Conservation (phyloP, 352 stramenopile species). For the Phytopythium aichiense region DNA sequence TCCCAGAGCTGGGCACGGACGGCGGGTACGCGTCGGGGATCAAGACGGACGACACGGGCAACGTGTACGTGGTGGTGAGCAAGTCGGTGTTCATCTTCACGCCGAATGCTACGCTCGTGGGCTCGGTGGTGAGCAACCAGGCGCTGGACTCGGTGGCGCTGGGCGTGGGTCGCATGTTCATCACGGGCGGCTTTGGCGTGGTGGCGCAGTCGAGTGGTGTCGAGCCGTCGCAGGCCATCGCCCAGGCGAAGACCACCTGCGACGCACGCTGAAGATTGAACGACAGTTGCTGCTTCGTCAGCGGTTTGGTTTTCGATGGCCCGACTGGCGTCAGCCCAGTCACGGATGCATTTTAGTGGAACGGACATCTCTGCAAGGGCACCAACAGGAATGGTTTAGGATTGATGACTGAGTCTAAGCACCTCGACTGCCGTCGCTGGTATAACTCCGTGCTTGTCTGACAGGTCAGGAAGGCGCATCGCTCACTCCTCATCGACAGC, state of each 20-base stretch:
- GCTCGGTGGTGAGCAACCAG: constrained; percentile 50
- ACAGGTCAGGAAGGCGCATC: too few relatives aligned
- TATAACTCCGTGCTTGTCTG: background rate
- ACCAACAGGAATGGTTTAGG: background rate
- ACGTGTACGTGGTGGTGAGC: too few relatives aligned
- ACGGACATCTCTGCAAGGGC: background rate
- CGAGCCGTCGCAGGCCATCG: constrained; percentile 19
- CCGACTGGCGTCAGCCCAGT: too few relatives aligned
- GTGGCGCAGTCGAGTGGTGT: constrained; percentile 56
- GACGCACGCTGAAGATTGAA: constrained; percentile 10
- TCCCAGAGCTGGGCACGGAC: too few relatives aligned
- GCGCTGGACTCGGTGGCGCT: constrained; percentile 55
- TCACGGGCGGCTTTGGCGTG: constrained; percentile 63
- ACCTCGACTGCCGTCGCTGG: background rate
- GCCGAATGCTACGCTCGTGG: constrained; percentile 45
- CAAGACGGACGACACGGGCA: too few relatives aligned
- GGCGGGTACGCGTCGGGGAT: too few relatives aligned
- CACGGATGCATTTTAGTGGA: too few relatives aligned
- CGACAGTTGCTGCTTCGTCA: background rate
- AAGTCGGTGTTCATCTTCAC: too few relatives aligned
- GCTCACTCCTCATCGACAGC: constrained; percentile 20
- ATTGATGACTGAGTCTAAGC: background rate
- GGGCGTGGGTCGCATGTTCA: constrained; percentile 69
- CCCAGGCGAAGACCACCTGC: constrained; percentile 42
- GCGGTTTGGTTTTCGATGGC: background rate